Conservation (phyloP, 768 basidiomycete species). For the Pisolithus marmoratus region DNA sequence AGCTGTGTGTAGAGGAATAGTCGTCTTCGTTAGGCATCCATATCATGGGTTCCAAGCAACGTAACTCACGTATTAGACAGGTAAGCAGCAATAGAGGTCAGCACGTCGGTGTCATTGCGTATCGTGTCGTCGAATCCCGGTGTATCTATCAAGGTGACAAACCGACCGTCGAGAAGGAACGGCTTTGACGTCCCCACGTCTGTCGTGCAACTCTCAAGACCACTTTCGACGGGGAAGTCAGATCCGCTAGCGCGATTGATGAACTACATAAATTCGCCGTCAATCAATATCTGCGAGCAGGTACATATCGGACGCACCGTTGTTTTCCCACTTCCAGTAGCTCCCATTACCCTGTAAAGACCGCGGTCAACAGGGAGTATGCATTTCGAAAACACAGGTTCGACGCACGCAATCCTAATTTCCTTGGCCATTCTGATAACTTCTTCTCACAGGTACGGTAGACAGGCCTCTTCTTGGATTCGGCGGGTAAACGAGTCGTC, state of each 20-base stretch:
- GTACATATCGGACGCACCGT: conserved; percentile 16
- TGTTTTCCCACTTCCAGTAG: conserved; percentile 34
- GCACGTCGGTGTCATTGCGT: conserved; percentile 44
- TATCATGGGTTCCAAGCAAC: neutral
- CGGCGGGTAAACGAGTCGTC: neutral
- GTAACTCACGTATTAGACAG: conserved; percentile 27
- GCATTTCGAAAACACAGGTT: neutral
- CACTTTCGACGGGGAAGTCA: conserved; percentile 37
- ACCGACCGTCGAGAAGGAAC: conserved; percentile 40
- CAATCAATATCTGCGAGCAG: neutral
- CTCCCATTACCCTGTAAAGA: conserved; percentile 27
- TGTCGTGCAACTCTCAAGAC: conserved; percentile 47
- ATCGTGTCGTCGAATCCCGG: conserved; percentile 56
- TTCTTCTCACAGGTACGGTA: neutral
- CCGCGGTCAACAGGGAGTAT: neutral
- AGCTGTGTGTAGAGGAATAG: neutral
- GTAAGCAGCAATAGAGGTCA: conserved; percentile 43
- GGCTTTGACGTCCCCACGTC: conserved; percentile 38
- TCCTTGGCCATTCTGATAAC: conserved; percentile 24
- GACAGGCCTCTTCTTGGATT: neutral
- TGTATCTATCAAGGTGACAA: conserved; percentile 50
- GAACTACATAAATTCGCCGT: conserved; percentile 32
- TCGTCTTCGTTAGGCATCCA: neutral
- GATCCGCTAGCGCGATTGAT: conserved; percentile 51
- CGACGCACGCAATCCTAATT: conserved; percentile 28